Percentiles rank a stretch among this genome's conserved stretches.
Evolutionary conservation across 2,329 filamentous ascomycete species (phyloP).

Genomic region (Septoria petroselini): DNA sequence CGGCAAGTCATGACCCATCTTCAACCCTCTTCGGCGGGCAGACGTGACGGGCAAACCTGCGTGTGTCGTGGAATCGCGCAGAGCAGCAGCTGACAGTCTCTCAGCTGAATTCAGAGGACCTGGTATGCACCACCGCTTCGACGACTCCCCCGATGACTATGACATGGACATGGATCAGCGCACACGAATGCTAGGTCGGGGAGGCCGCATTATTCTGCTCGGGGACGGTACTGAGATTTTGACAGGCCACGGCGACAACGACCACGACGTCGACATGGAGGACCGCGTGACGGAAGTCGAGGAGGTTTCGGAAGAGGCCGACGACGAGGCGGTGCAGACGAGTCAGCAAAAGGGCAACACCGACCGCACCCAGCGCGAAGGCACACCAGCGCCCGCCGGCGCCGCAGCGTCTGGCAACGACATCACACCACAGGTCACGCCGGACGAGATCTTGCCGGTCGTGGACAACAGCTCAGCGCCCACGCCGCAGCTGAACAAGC

Average conservation of each 20-base stretch:
- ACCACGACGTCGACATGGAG: conserved; percentile 80
- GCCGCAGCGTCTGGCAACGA: conserved; percentile 18
- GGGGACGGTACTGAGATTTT: conserved; percentile 92
- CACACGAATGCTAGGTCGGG: conserved; percentile 65
- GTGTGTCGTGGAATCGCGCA: neutral
- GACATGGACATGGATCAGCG: conserved; percentile 69
- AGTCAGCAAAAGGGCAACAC: conserved; percentile 40
- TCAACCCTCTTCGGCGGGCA: conserved; percentile 6
- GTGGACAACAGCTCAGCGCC: conserved; percentile 14
- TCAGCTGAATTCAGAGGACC: conserved; percentile 52
- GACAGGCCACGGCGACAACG: conserved; percentile 62
- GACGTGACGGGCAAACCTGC: too few relatives aligned
- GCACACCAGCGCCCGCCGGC: conserved; percentile 48
- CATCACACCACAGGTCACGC: conserved; percentile 17
- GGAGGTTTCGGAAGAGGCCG: conserved; percentile 73
- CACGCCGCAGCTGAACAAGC: neutral
- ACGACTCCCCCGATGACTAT: conserved; percentile 58
- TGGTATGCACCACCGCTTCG: conserved; percentile 50
- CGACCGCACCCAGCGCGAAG: conserved; percentile 47
- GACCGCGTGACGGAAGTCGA: conserved; percentile 57
- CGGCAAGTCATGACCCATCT: conserved; percentile 67
- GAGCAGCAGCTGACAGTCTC: conserved; percentile 30
- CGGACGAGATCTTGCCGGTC: conserved; percentile 25
- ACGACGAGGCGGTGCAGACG: conserved; percentile 80
- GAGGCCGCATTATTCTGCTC: conserved; percentile 85